Base-by-base conservation (phyloP, 2,329 filamentous ascomycete species). In the Ascochyta lentis region DNA sequence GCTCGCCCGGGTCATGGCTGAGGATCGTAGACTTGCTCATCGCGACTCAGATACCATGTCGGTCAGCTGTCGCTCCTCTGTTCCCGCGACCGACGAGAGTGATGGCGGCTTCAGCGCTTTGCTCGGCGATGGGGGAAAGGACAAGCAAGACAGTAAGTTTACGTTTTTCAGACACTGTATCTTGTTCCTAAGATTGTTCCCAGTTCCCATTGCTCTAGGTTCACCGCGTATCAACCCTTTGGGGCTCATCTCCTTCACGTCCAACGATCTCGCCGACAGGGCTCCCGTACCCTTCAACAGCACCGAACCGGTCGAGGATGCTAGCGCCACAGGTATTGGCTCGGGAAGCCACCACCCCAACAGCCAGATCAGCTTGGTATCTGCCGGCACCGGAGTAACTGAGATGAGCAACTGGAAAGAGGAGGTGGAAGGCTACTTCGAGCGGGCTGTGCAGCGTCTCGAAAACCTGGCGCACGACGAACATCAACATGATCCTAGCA, bases 1-100 rank as follows among this genome's bases (percentile, higher is more conserved):
- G 78, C 89, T 98, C 49, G 93, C 59, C 31, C 58, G 97, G 84
- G 88, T 91, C 60, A 65, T 68, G 55, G 42, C 64, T 12, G 65
- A 70, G 4, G 53, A 63, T 12, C 64, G 59, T 42, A 61, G 43
- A 42, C 46, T 48, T n/a, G 34, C 16, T 27, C 49, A 54, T 23
- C 48, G 27, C n/a, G 61, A 61, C 27, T 51, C 53, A 6, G 65
- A 68, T 23, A n/a, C 55, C 15, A 48, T 57, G 12, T 70, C 64
- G 0, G 29, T 5, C 3, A 65, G 64, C 54, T 59, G 33, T 9
- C 43, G 43, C 22, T 52, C 54, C 3, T 52, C 66, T 4, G 35
- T 62, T 3, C 54, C 43, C 24, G 61, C 59, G 33, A 64, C 63
- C n/a, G 65, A 67, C 3, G 59, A 63, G 4, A 53, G 55, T 16